phyloP scores from a whole-genome alignment of 306 rosid species.

The Trichosanthes cucumerina region DNA sequence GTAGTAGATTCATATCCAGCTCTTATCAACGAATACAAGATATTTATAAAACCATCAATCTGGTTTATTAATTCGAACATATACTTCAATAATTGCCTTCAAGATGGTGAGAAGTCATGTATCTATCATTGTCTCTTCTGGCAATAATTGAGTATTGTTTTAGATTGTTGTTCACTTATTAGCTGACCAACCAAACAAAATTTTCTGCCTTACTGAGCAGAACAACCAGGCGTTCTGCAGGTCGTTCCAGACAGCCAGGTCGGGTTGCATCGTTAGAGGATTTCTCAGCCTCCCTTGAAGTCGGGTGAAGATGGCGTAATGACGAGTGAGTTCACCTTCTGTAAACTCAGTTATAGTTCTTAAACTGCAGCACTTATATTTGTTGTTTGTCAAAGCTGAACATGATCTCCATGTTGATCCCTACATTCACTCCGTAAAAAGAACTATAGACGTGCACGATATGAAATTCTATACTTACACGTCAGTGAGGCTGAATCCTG shows the following conservation, averaged over 20 bases:
- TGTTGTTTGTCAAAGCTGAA: background rate
- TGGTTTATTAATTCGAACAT: background rate
- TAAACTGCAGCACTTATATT: background rate
- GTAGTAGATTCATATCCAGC: background rate
- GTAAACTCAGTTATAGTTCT: background rate
- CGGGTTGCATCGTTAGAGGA: slow-evolving; percentile 26
- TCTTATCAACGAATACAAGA: background rate
- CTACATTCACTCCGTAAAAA: background rate
- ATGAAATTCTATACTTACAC: background rate
- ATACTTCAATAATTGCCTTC: background rate
- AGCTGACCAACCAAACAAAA: background rate
- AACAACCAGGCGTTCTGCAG: slow-evolving; percentile 91
- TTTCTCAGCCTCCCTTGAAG: background rate
- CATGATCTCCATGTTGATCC: background rate
- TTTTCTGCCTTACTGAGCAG: slow-evolving; percentile 25
- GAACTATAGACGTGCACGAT: background rate
- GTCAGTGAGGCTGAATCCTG: background rate
- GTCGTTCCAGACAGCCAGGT: slow-evolving; percentile 62
- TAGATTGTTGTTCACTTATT: background rate
- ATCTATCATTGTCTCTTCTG: background rate
- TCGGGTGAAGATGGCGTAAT: background rate
- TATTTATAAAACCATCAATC: background rate
- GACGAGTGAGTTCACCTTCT: background rate
- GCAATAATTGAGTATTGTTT: background rate
- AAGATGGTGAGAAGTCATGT: background rate